Percentiles rank a stretch among this genome's conserved stretches.
These are phyloP conservation scores for Jaltomata sinuosa DNA, from an alignment of 257 asterid species.

Conservation along the genomic window DNA sequence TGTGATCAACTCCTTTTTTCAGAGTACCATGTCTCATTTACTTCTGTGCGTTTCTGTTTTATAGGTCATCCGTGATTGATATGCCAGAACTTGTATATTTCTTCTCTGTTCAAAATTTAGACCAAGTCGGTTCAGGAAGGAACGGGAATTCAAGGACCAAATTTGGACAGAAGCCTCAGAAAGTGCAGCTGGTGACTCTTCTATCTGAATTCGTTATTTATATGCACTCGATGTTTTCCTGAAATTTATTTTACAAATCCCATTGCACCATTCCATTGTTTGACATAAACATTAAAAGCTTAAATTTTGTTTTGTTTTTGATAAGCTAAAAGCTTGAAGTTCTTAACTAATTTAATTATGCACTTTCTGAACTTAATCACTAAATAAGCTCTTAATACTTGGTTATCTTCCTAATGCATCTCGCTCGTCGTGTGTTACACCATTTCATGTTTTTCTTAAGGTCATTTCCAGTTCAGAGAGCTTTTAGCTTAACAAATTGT, in stretches of 20 bases:
- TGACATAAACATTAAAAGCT: neutral
- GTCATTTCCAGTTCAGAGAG: neutral
- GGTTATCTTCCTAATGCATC: neutral
- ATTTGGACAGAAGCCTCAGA: conserved; percentile 38
- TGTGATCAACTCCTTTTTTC: neutral
- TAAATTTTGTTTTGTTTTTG: neutral
- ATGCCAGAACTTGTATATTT: conserved; percentile 81
- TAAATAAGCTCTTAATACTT: neutral
- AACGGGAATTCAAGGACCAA: conserved; percentile 24
- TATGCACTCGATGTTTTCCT: neutral
- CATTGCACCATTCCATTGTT: neutral
- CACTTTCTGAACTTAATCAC: neutral
- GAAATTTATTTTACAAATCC: neutral
- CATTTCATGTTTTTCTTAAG: neutral
- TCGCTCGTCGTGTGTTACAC: neutral
- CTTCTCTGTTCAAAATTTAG: conserved; percentile 50
- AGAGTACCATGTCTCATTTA: neutral
- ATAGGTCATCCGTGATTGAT: conserved; percentile 77
- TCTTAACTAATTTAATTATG: neutral
- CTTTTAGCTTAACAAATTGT: neutral
- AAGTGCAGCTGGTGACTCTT: conserved; percentile 65
- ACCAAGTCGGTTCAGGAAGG: conserved; percentile 17
- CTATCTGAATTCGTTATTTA: neutral
- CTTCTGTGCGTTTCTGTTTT: conserved; percentile 14
- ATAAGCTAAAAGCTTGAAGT: neutral